Conservation (phyloP, 768 basidiomycete species). For the Tulasnella sp. region DNA sequence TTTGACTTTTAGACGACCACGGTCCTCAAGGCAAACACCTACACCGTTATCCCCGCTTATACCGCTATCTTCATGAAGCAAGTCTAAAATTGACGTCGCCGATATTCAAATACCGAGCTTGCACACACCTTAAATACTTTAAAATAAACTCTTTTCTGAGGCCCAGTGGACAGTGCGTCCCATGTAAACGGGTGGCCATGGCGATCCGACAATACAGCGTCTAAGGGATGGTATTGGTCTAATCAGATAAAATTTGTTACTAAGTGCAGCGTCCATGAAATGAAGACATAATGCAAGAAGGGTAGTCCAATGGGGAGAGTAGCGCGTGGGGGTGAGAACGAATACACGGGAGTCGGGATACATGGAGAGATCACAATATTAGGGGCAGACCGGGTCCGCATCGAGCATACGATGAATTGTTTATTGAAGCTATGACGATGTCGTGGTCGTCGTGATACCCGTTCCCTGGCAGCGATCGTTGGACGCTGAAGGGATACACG, state of each 20-base stretch:
- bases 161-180: no score
- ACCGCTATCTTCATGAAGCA: slow-evolving; percentile 41
- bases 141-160: neutral
- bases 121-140: neutral
- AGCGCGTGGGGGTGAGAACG: neutral
- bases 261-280: neutral
- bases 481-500: slow-evolving; percentile 71
- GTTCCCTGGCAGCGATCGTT: slow-evolving; percentile 41
- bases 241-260: neutral
- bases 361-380: neutral
- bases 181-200: neutral
- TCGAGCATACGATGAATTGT: neutral
- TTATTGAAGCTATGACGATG: neutral
- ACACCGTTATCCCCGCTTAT: slow-evolving; percentile 39
- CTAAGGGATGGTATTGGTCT: neutral
- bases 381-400: neutral
- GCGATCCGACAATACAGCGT: neutral
- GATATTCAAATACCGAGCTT: neutral
- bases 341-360: neutral
- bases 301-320: neutral
- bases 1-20: slow-evolving; percentile 33
- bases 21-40: slow-evolving; percentile 35
- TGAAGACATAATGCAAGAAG: neutral
- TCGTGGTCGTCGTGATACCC: slow-evolving; percentile 25
- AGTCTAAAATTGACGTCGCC: neutral